A percentile compares a stretch with the other conserved stretches of the same genome.
These are phyloP conservation scores for Chrysanthemum lavandulifolium DNA, from an alignment of 129 eudicot species.

Conservation along the genomic window DNA sequence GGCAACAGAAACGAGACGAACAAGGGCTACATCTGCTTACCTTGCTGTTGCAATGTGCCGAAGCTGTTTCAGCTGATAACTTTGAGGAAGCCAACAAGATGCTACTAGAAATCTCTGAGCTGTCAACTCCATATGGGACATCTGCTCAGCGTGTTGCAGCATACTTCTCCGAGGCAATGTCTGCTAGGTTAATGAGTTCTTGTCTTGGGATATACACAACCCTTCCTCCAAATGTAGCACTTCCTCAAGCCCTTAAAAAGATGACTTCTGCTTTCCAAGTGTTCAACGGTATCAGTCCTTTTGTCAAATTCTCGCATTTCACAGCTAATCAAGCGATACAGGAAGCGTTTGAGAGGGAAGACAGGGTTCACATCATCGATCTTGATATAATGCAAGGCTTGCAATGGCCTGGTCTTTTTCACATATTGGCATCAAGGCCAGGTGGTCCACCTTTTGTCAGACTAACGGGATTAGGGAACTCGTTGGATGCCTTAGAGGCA, in stretches of 20 bases:
- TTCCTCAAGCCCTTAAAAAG: conserved; percentile 52
- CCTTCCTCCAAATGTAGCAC: conserved; percentile 37
- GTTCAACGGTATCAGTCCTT: conserved; percentile 95
- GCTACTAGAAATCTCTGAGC: conserved; percentile 79
- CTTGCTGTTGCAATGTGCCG: conserved; percentile 85
- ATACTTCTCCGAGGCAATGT: conserved; percentile 98
- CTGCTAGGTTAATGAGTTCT: conserved; percentile 77
- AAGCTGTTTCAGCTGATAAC: conserved; percentile 76
- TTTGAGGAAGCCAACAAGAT: conserved; percentile 80
- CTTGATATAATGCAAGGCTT: conserved; percentile 97
- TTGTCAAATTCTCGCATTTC: conserved; percentile 91
- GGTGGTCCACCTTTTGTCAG: conserved; percentile 91
- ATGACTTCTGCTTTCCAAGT: conserved; percentile 89
- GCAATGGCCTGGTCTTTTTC: conserved; percentile 99
- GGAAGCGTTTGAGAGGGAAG: conserved; percentile 92
- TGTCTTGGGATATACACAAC: conserved; percentile 81
- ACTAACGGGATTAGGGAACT: conserved; percentile 81
- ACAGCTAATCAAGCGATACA: conserved; percentile 98
- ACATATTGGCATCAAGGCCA: conserved; percentile 85
- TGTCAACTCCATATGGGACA: conserved; percentile 89
- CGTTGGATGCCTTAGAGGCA: conserved; percentile 75
- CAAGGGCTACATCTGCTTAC: conserved; percentile 86
- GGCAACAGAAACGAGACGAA: conserved; percentile 72
- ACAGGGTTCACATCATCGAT: conserved; percentile 87
- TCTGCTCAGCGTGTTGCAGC: conserved; percentile 98